Conservation (phyloP, 1,284 basidiomycete species). For the Sanguinoderma infundibulare region DNA sequence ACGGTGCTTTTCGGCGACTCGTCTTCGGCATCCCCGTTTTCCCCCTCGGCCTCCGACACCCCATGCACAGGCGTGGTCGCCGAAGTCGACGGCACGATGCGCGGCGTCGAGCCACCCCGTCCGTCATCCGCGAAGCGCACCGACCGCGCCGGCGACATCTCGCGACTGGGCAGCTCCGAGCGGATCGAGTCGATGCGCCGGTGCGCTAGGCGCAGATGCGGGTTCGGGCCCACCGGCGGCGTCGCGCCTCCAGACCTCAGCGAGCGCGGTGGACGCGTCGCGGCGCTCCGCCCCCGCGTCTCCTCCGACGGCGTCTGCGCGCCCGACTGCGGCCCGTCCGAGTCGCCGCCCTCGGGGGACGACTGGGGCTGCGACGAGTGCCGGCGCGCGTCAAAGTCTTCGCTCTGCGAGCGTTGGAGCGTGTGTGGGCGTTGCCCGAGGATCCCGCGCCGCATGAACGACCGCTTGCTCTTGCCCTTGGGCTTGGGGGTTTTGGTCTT, state of each 20-base stretch:
- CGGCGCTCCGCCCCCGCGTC: constrained; percentile 21
- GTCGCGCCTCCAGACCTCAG: constrained; percentile 18
- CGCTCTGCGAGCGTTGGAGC: constrained; percentile 24
- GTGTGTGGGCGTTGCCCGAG: constrained; percentile 22
- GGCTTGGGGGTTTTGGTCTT: constrained; percentile 26
- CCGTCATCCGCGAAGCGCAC: constrained; percentile 50
- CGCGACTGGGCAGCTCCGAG: constrained; percentile 37
- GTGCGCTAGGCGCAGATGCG: constrained; percentile 19
- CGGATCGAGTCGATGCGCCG: constrained; percentile 40
- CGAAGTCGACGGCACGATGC: constrained; percentile 26
- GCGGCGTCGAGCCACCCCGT: constrained; percentile 28
- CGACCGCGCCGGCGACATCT: constrained; percentile 53
- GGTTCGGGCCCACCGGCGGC: constrained; percentile 18
- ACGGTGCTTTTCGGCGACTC: constrained; percentile 31
- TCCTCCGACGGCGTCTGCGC: constrained; percentile 23
- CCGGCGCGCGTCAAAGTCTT: constrained; percentile 15
- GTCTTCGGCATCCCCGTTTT: constrained; percentile 19
- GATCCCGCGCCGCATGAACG: constrained; percentile 32
- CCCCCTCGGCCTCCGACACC: neutral
- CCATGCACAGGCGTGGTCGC: constrained; percentile 25
- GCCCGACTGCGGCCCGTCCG: constrained; percentile 10
- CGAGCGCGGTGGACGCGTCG: constrained; percentile 15
- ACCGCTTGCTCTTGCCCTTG: constrained; percentile 28
- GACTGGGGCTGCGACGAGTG: neutral
- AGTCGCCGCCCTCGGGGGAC: neutral